Evolutionary conservation across 192 early-diverging fungal genomes (phyloP).

Genomic region (Coemansia sp.): DNA sequence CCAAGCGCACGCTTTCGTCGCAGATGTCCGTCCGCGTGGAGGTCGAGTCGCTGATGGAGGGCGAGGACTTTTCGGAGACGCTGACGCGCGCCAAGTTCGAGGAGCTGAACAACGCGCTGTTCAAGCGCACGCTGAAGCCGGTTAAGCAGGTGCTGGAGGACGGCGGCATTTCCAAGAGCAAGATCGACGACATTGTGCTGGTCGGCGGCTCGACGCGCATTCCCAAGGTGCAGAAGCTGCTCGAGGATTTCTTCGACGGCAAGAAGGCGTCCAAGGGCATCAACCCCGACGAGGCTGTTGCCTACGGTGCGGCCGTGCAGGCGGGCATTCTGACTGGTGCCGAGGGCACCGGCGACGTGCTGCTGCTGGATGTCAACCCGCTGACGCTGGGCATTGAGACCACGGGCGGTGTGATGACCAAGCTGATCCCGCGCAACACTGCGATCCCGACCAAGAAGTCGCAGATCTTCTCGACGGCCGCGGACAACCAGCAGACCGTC

Average conservation of each 20-base stretch:
- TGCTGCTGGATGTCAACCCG: slow-evolving; percentile 94
- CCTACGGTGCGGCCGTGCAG: slow-evolving; percentile 97
- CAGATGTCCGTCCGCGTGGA: slow-evolving; percentile 91
- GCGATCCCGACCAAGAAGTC: slow-evolving; percentile 96
- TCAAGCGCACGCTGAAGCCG: slow-evolving; percentile 91
- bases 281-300: slow-evolving; percentile 99
- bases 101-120: slow-evolving; percentile 89
- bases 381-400: slow-evolving; percentile 98
- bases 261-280: slow-evolving; percentile 97
- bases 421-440: slow-evolving; percentile 91
- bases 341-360: slow-evolving; percentile 59
- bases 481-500: slow-evolving; percentile 95
- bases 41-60: slow-evolving; percentile 88
- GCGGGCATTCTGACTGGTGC: slow-evolving; percentile 86
- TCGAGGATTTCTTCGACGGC: slow-evolving; percentile 94
- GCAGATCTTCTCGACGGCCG: slow-evolving; percentile 97
- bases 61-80: slow-evolving; percentile 88
- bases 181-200: slow-evolving; percentile 95
- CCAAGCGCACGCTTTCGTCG: slow-evolving; percentile 94
- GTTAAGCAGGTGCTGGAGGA: slow-evolving; percentile 95
- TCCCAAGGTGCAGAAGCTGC: slow-evolving; percentile 91
- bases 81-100: slow-evolving; percentile 97
- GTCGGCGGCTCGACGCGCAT: slow-evolving; percentile 99
- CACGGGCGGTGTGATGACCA: slow-evolving; percentile 96
- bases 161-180: slow-evolving; percentile 75